Conservation (phyloP, 257 asterid species). For the Solanum tarapatanum region DNA sequence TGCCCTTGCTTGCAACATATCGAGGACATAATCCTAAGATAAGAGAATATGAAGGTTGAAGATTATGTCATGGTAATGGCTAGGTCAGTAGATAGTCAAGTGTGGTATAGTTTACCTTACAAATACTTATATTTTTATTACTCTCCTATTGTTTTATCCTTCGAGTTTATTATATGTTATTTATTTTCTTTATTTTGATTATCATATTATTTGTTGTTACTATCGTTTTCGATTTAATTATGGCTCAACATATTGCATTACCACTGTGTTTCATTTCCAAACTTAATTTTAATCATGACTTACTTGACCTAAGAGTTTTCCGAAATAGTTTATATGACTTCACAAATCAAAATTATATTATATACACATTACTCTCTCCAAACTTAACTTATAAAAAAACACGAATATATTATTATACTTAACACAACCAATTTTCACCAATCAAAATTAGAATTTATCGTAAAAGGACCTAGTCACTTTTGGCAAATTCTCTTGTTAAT, state of each 20-base stretch:
- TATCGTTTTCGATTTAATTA: no score
- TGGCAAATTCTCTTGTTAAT: background rate
- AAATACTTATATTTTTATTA: no score
- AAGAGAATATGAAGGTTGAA: background rate
- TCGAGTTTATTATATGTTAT: no score
- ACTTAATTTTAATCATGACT: background rate
- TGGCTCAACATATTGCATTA: background rate
- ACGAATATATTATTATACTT: background rate
- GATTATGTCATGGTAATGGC: no score
- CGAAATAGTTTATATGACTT: rapidly evolving
- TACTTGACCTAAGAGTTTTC: background rate
- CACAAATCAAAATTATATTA: background rate
- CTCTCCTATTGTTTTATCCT: background rate
- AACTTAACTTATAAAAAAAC: background rate
- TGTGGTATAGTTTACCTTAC: background rate
- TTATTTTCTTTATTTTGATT: no score
- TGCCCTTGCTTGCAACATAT: no score
- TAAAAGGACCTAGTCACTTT: background rate
- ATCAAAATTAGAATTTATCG: background rate
- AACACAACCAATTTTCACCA: background rate
- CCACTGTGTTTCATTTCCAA: no score
- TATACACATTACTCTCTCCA: background rate
- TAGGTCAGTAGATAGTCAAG: background rate
- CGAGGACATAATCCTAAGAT: no score
- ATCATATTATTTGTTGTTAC: no score